Evolutionary conservation across 345 rosid species (phyloP).

Genomic region (Capsella bursapastoris): DNA sequence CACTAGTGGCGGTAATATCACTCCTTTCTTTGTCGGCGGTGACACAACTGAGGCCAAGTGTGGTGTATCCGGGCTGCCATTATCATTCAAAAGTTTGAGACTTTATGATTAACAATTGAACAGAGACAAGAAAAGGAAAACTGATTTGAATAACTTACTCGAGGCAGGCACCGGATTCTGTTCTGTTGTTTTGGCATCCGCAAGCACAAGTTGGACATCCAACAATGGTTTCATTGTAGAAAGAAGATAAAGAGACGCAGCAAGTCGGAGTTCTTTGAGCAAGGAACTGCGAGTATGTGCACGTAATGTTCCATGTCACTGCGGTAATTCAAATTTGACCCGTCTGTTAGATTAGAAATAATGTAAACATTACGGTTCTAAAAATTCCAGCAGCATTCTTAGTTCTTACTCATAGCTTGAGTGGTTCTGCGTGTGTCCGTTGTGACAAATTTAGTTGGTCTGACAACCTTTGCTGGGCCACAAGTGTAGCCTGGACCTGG

Average conservation of each 20-base stretch:
- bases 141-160: constrained; percentile 51
- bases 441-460: constrained; percentile 63
- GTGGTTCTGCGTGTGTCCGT: constrained; percentile 82
- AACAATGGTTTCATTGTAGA: constrained; percentile 80
- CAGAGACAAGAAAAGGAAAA: not conserved
- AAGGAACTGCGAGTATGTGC: constrained; percentile 89
- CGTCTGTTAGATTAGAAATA: constrained; percentile 4
- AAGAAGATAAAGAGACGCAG: constrained; percentile 90
- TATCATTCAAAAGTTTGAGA: constrained; percentile 5
- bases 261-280: constrained; percentile 89
- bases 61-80: constrained; percentile 61
- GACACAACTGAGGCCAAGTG: constrained; percentile 76
- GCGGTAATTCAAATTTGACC: constrained; percentile 29
- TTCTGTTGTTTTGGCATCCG: constrained; percentile 69
- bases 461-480: constrained; percentile 74
- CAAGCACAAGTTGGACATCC: constrained; percentile 85
- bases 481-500: constrained; percentile 98
- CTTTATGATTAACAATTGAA: not conserved
- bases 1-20: constrained; percentile 55
- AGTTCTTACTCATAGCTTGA: constrained; percentile 84
- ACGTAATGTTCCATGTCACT: constrained; percentile 99
- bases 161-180: constrained; percentile 60
- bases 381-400: not conserved
- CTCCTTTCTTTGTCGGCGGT: constrained; percentile 49
- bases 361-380: not conserved